These are phyloP conservation scores for Aspergillus aculeatinus DNA, from an alignment of 2,329 filamentous ascomycete species.

Conservation along the genomic window DNA sequence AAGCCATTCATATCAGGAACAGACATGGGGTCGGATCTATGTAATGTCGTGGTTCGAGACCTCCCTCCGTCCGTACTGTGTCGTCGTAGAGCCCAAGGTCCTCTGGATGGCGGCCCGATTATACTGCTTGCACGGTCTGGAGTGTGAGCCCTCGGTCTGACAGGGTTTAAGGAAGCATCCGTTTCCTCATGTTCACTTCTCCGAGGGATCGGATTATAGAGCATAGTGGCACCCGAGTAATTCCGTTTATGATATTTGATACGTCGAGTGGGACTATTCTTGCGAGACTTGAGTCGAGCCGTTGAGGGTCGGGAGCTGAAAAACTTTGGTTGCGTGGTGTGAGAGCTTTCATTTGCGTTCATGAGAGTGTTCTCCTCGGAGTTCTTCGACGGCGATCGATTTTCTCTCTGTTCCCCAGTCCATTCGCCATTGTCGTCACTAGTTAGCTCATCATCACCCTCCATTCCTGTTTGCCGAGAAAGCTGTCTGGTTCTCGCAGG, in stretches of 20 bases:
- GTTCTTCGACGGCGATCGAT: constrained; percentile 19
- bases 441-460: constrained; percentile 86
- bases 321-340: constrained; percentile 33
- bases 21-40: constrained; percentile 55
- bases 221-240: constrained; percentile 76
- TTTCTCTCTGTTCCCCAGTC: constrained; percentile 17
- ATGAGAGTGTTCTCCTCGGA: constrained; percentile 18
- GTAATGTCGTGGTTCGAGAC: constrained; percentile 58
- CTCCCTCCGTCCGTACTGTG: constrained; percentile 38
- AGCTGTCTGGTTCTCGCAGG: constrained; percentile 43
- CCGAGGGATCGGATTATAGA: constrained; percentile 68
- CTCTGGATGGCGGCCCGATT: constrained; percentile 39
- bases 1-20: constrained; percentile 58
- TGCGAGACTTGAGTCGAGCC: constrained; percentile 42
- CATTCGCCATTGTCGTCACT: constrained; percentile 70
- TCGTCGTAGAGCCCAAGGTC: constrained; percentile 47
- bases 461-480: constrained; percentile 70
- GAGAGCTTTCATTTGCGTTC: constrained; percentile 16
- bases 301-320: constrained; percentile 42
- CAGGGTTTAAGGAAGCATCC: constrained; percentile 23
- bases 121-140: constrained; percentile 37
- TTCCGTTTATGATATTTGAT: constrained; percentile 65
- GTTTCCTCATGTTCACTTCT: constrained; percentile 43
- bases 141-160: constrained; percentile 26
- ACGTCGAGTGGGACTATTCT: constrained; percentile 36